Conservation (phyloP, 1,139 yeast genomes). For the Sugiyamaella sp. region DNA sequence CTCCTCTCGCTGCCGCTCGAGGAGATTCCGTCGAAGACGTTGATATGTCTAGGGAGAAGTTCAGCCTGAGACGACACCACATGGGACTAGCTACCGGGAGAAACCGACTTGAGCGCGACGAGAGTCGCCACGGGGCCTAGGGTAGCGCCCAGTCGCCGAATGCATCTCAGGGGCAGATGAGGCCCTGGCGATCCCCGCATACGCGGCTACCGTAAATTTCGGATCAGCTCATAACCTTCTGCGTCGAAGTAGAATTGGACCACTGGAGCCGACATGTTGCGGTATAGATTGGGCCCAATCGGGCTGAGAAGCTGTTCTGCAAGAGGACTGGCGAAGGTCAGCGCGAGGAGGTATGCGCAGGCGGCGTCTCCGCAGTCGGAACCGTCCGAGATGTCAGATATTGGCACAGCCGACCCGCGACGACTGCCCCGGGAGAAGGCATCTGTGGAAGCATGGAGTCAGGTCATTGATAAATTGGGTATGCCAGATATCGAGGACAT, state of each 20-base stretch:
- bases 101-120: neutral
- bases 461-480: constrained; percentile 13
- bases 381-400: constrained; percentile 9
- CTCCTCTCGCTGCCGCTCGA: too few species aligned
- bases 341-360: neutral
- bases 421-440: constrained; percentile 18
- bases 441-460: constrained; percentile 17
- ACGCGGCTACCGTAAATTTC: neutral
- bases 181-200: constrained; percentile 1
- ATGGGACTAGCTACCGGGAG: too few species aligned
- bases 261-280: neutral
- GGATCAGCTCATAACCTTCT: neutral
- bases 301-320: neutral
- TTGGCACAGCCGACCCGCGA: constrained; percentile 8
- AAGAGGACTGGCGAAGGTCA: neutral
- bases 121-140: neutral
- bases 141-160: neutral
- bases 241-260: too few species aligned
- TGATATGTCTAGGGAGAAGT: too few species aligned
- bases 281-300: neutral
- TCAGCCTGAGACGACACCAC: too few species aligned
- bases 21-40: too few species aligned
- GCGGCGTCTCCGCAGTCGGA: neutral
- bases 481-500: constrained; percentile 15
- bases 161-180: neutral